These are phyloP conservation scores for Lodderomyces elongisporus DNA, from an alignment of 1,139 yeast genomes.

Conservation along the genomic window DNA sequence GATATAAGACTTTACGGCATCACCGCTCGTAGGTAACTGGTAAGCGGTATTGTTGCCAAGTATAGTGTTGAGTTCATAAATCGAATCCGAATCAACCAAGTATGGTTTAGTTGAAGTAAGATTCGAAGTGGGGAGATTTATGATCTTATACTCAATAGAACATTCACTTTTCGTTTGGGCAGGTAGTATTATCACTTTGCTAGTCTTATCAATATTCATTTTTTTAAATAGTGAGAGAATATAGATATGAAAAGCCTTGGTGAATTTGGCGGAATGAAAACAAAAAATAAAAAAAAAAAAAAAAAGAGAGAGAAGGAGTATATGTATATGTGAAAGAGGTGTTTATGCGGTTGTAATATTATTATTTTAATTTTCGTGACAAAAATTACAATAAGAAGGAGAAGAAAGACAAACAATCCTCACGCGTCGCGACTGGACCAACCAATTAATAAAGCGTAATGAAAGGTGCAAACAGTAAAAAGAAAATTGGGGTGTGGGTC, in stretches of 20 bases:
- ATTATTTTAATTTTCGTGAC: too few relatives aligned
- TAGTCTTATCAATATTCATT: constrained; percentile 10
- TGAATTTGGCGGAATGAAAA: neutral
- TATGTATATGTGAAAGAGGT: too few relatives aligned
- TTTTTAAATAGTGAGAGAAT: too few relatives aligned
- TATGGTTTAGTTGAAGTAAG: constrained; percentile 17
- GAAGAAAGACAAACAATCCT: too few relatives aligned
- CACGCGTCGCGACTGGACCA: too few relatives aligned
- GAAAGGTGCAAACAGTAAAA: too few relatives aligned
- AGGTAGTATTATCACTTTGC: constrained; percentile 11
- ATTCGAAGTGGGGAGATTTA: constrained; percentile 22
- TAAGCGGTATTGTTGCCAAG: constrained; percentile 21
- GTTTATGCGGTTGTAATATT: too few relatives aligned
- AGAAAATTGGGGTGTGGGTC: too few relatives aligned
- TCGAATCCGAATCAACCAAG: constrained; percentile 14
- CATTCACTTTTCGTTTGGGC: neutral
- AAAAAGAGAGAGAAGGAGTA: too few relatives aligned
- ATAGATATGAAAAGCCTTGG: too few relatives aligned
- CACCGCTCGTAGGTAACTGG: constrained; percentile 20
- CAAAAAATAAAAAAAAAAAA: neutral
- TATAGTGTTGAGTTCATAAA: constrained; percentile 33
- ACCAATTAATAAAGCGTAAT: too few relatives aligned
- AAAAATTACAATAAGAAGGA: too few relatives aligned
- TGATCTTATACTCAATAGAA: constrained; percentile 13
- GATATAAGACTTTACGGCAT: constrained; percentile 33